A percentile compares a stretch with the other conserved stretches of the same genome.
Evolutionary conservation across 108 stramenopile genomes (phyloP).

Genomic region (Nannochloropsis salina): DNA sequence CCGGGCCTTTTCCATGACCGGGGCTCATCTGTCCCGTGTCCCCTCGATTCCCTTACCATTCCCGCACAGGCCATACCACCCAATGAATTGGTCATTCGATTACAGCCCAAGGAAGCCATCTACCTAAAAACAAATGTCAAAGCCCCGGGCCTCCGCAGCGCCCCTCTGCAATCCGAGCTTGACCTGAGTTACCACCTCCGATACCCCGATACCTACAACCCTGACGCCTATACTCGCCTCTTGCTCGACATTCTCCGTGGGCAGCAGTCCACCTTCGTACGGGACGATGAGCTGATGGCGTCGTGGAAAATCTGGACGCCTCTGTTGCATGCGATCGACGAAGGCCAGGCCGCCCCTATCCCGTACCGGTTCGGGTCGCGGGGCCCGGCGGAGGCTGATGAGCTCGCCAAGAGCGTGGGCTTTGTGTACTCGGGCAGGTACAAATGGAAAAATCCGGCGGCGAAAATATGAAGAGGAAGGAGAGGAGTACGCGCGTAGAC

Average conservation of each 20-base stretch:
- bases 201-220: slow-evolving; percentile 54
- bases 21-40: slow-evolving; percentile 31
- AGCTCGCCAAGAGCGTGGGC: slow-evolving; percentile 42
- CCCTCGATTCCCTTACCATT: slow-evolving; percentile 52
- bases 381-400: slow-evolving; percentile 75
- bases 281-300: slow-evolving; percentile 83
- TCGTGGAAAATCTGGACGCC: slow-evolving; percentile 95
- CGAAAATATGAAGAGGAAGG: neutral
- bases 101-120: slow-evolving; percentile 52
- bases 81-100: slow-evolving; percentile 88
- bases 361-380: slow-evolving; percentile 71
- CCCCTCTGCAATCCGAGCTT: slow-evolving; percentile 79
- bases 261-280: slow-evolving; percentile 80
- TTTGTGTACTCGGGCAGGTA: slow-evolving; percentile 18
- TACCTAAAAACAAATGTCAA: slow-evolving; percentile 97
- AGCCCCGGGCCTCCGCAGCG: slow-evolving; percentile 71
- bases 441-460: neutral
- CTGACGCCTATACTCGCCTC: slow-evolving; percentile 93
- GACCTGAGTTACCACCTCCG: slow-evolving; percentile 72
- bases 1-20: neutral
- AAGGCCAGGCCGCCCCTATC: slow-evolving; percentile 55
- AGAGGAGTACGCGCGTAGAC: neutral
- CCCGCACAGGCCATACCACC: slow-evolving; percentile 57
- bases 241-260: slow-evolving; percentile 89
- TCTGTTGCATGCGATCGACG: slow-evolving; percentile 75